Evolutionary conservation across 2,329 filamentous ascomycete species (phyloP).

Genomic region (Ceratocystis lukuohia): DNA sequence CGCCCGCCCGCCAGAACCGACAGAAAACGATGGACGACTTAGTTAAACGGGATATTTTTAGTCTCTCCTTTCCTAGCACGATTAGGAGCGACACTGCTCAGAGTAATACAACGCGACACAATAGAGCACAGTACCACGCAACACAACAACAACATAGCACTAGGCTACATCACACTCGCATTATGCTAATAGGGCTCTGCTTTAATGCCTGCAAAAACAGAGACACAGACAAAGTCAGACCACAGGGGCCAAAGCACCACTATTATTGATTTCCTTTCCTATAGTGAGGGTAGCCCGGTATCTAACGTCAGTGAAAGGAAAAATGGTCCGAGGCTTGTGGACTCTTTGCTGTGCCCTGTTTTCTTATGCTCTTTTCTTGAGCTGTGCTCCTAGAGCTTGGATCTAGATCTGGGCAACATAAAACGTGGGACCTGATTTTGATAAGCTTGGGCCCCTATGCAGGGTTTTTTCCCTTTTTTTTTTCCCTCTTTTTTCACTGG

Average conservation of each 20-base stretch:
- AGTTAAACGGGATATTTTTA: no score
- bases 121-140: no score
- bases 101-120: no score
- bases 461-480: not conserved
- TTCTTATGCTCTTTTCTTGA: not conserved
- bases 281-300: no score
- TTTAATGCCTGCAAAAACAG: not conserved
- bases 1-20: no score
- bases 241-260: not conserved
- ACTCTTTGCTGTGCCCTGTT: not conserved
- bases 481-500: not conserved
- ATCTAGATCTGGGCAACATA: not conserved
- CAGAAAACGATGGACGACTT: no score
- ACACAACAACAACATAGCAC: no score
- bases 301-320: not conserved
- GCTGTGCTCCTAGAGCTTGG: not conserved
- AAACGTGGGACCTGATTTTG: slow-evolving; percentile 1
- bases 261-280: no score
- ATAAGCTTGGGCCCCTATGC: not conserved
- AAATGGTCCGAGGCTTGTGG: not conserved
- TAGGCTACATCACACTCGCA: no score
- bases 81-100: no score
- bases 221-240: not conserved
- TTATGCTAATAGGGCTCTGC: not conserved
- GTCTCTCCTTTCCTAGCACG: no score